These are phyloP conservation scores for Kodamaea plutei DNA, from an alignment of 1,139 yeast species.

Conservation along the genomic window DNA sequence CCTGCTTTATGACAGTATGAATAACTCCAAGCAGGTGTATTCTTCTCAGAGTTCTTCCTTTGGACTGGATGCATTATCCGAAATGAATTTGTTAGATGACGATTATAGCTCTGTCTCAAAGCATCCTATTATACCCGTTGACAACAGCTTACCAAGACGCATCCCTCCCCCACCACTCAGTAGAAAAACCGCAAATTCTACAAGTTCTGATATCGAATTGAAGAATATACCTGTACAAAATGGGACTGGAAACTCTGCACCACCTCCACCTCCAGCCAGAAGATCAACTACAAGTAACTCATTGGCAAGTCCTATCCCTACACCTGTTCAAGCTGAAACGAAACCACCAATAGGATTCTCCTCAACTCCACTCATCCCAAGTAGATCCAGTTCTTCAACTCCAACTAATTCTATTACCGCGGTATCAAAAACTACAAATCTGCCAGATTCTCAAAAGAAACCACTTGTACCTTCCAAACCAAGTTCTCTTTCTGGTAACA, in stretches of 20 bases:
- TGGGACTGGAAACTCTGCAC: conserved; percentile 8
- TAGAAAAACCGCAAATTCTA: conserved; percentile 18
- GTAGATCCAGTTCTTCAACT: conserved; percentile 29
- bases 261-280: conserved; percentile 29
- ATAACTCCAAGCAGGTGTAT: neutral
- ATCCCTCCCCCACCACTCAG: conserved; percentile 38
- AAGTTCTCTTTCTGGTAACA: conserved; percentile 20
- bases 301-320: conserved; percentile 10
- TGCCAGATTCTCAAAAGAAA: conserved; percentile 9
- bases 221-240: neutral
- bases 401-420: too few relatives aligned
- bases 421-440: too few relatives aligned
- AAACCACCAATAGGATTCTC: conserved; percentile 34
- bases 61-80: conserved; percentile 30
- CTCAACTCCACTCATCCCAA: conserved; percentile 39
- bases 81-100: conserved; percentile 34
- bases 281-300: conserved; percentile 12
- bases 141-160: conserved; percentile 23
- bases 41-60: conserved; percentile 14
- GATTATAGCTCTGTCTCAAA: conserved; percentile 20
- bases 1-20: too few relatives aligned
- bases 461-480: conserved; percentile 42
- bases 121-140: conserved; percentile 20
- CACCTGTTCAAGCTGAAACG: conserved; percentile 3
- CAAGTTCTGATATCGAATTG: neutral